Evolutionary conservation across 495 filamentous ascomycete genomes (phyloP).

Genomic region (Niebla homalea): DNA sequence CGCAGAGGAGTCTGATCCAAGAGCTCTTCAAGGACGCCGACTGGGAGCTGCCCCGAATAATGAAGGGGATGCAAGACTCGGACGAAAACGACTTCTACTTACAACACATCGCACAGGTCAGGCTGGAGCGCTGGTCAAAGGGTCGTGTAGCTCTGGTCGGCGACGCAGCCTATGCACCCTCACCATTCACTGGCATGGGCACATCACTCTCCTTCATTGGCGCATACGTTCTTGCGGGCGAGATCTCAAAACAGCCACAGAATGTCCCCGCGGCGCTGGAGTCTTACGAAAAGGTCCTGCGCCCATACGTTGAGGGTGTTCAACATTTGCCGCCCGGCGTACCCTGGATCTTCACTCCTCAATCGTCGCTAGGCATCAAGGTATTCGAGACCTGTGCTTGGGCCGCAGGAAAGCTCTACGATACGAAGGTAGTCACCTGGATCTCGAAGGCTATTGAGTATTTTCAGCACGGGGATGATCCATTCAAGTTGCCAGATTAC

Average conservation of each 20-base stretch:
- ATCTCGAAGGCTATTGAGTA: not conserved
- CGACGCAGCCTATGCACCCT: slow-evolving; percentile 13
- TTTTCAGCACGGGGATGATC: not conserved
- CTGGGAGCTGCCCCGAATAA: slow-evolving; percentile 13
- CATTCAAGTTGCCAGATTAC: slow-evolving; percentile 4
- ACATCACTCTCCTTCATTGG: slow-evolving; percentile 15
- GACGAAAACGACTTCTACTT: slow-evolving; percentile 12
- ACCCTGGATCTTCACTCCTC: not conserved
- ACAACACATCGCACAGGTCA: slow-evolving; percentile 14
- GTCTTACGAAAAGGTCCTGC: slow-evolving; percentile 10
- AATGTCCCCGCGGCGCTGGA: slow-evolving; percentile 8
- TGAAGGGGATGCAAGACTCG: slow-evolving; percentile 10
- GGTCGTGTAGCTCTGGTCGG: slow-evolving; percentile 11
- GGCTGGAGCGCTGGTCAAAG: slow-evolving; percentile 13
- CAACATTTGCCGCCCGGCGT: slow-evolving; percentile 13
- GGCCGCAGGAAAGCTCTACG: not conserved
- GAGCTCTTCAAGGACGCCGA: slow-evolving; percentile 11
- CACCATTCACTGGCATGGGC: slow-evolving; percentile 16
- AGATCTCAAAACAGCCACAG: not conserved
- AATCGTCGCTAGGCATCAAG: not conserved
- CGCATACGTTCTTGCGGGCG: slow-evolving; percentile 12
- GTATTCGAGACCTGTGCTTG: not conserved
- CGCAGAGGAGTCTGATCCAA: slow-evolving; percentile 10
- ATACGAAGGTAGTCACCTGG: not conserved
- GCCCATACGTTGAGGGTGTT: slow-evolving; percentile 10